Evolutionary conservation across 257 asterid species (phyloP).

Genomic region (Solanum raphanifolium): DNA sequence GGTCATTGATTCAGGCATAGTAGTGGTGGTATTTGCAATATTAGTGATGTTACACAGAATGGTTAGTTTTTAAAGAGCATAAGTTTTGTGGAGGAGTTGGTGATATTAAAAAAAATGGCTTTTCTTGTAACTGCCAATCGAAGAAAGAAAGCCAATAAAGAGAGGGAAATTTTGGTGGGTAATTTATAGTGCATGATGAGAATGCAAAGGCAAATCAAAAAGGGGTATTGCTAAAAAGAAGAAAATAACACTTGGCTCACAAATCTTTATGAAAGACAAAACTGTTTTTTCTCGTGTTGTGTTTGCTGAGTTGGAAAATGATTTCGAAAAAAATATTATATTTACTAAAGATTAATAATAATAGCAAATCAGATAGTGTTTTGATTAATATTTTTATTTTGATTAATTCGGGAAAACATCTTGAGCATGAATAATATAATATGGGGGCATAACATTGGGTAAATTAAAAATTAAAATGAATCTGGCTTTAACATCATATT

Average conservation of each 20-base stretch:
- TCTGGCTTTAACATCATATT: neutral
- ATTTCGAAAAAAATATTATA: neutral
- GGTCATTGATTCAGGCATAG: constrained; percentile 6
- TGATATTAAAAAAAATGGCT: neutral
- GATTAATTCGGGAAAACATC: no score
- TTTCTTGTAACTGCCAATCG: neutral
- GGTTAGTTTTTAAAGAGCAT: constrained; percentile 10
- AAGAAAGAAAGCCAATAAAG: neutral
- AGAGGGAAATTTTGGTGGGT: neutral
- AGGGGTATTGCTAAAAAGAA: neutral
- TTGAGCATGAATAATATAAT: neutral
- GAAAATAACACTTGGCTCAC: neutral
- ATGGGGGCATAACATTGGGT: no score
- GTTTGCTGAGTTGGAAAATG: neutral
- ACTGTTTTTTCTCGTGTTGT: neutral
- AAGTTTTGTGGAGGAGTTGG: constrained; percentile 26
- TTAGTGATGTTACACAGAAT: constrained; percentile 7
- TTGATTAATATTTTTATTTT: neutral
- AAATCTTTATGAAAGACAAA: neutral
- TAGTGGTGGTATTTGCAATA: neutral
- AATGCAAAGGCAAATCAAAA: neutral
- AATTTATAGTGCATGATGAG: constrained; percentile 26
- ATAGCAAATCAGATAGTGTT: neutral
- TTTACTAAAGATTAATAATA: neutral
- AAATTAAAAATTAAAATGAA: no score